phyloP scores from a whole-genome alignment of 768 basidiomycete species.

The Agrocybe praecox region DNA sequence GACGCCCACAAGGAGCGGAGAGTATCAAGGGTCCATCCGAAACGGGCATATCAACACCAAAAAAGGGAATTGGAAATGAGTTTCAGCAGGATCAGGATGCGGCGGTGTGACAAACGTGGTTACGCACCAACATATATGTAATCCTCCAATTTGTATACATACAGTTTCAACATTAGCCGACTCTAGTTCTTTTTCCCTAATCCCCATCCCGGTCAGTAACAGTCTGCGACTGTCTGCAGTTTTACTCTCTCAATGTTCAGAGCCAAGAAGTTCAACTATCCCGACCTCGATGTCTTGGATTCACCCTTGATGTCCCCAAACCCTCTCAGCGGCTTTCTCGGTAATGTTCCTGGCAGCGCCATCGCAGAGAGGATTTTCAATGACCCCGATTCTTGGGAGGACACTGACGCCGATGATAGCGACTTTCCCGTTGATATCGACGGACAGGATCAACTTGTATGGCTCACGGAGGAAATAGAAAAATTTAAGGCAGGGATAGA shows the following conservation, averaged over 20 bases:
- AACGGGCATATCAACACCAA: not conserved
- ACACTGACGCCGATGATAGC: constrained; percentile 26
- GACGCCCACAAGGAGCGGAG: not conserved
- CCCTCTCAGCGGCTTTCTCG: constrained; percentile 27
- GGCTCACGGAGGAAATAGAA: constrained; percentile 38
- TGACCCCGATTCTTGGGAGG: constrained; percentile 44
- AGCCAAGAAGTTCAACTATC: constrained; percentile 25
- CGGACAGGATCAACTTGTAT: constrained; percentile 26
- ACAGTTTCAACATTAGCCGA: not conserved
- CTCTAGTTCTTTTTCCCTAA: constrained; percentile 5
- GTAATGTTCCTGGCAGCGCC: constrained; percentile 37
- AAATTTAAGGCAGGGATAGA: constrained; percentile 24
- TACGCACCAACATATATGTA: constrained; percentile 2
- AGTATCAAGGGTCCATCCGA: not conserved
- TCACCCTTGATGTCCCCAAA: constrained; percentile 37
- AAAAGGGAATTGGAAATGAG: constrained; percentile 2
- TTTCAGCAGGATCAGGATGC: constrained; percentile 13
- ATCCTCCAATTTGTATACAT: not conserved
- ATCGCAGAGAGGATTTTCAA: constrained; percentile 46
- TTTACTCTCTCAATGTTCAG: constrained; percentile 25
- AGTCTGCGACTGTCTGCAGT: constrained; percentile 31
- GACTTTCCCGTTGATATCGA: constrained; percentile 26
- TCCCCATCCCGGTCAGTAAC: constrained; percentile 14
- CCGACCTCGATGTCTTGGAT: constrained; percentile 41
- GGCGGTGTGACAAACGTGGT: constrained; percentile 8